These are phyloP conservation scores for Colletotrichum viniferum DNA, from an alignment of 2,329 filamentous ascomycete genomes.

Conservation along the genomic window DNA sequence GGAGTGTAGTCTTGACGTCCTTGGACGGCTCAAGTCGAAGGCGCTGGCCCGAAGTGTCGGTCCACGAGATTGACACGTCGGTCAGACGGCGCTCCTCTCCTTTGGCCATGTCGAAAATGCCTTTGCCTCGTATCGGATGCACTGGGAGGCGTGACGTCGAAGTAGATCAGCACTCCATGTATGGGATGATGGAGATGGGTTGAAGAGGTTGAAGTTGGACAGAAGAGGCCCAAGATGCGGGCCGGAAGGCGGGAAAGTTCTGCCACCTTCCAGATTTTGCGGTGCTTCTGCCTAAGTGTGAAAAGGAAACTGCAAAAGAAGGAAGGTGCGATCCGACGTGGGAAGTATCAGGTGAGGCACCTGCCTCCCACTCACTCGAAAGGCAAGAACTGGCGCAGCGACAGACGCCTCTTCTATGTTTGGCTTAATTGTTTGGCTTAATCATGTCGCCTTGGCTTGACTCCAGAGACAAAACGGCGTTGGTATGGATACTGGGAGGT, in stretches of 20 bases:
- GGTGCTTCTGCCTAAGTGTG: not conserved
- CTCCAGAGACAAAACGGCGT: not conserved
- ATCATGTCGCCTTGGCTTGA: not conserved
- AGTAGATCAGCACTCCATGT: not conserved
- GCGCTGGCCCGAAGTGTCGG: not conserved
- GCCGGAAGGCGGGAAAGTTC: not conserved
- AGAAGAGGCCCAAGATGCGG: not conserved
- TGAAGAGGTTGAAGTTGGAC: not conserved
- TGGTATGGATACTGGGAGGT: too few species aligned
- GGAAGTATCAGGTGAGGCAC: not conserved
- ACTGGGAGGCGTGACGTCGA: not conserved
- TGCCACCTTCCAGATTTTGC: not conserved
- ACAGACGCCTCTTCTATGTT: not conserved
- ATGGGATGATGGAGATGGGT: not conserved
- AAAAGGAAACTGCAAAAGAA: not conserved
- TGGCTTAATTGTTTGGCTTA: fast-evolving
- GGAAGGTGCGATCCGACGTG: not conserved
- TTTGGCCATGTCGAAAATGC: not conserved
- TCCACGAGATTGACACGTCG: not conserved
- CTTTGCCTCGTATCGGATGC: not conserved
- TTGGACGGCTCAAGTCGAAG: not conserved
- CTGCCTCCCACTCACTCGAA: not conserved
- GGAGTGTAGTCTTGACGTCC: not conserved
- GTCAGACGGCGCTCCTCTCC: not conserved
- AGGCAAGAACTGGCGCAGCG: not conserved